Conservation (phyloP, 495 filamentous ascomycete genomes). For the Hypoxylon rickii region DNA sequence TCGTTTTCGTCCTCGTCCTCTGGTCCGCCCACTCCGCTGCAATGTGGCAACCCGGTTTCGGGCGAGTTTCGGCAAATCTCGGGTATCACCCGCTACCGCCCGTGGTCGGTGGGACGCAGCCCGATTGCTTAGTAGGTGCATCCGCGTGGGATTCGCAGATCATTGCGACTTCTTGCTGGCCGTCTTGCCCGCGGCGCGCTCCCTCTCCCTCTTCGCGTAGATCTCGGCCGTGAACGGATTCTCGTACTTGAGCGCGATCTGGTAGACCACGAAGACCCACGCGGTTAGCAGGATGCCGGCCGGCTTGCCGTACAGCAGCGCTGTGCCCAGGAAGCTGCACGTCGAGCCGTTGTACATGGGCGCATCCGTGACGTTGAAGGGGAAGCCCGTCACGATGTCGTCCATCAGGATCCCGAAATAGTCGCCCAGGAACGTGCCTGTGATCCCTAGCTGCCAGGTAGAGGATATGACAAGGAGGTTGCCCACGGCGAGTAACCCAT, state of each 20-base stretch:
- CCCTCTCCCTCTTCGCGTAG: conserved; percentile 83
- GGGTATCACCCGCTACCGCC: background rate
- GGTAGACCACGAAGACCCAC: conserved; percentile 78
- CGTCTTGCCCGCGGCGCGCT: conserved; percentile 43
- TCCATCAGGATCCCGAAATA: conserved; percentile 99
- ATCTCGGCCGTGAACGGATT: conserved; percentile 97
- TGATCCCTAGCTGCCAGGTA: conserved; percentile 93
- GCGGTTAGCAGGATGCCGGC: conserved; percentile 79
- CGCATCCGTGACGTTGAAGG: conserved; percentile 88
- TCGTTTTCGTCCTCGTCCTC: no score
- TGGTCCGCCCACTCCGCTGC: background rate
- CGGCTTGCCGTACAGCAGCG: conserved; percentile 86
- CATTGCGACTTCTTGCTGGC: conserved; percentile 53
- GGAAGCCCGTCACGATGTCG: conserved; percentile 86
- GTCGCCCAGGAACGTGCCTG: conserved; percentile 95
- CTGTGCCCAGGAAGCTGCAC: conserved; percentile 86
- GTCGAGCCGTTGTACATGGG: conserved; percentile 98
- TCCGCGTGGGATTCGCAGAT: conserved; percentile 22
- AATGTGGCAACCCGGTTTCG: conserved; percentile 28
- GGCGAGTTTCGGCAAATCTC: conserved; percentile 13
- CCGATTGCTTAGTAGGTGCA: conserved; percentile 2
- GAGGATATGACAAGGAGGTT: conserved; percentile 85
- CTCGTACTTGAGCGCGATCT: conserved; percentile 84
- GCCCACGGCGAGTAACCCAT: conserved; percentile 69
- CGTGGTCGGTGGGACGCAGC: background rate